Conservation (phyloP, 495 filamentous ascomycete genomes). For the Neurospora africana region DNA sequence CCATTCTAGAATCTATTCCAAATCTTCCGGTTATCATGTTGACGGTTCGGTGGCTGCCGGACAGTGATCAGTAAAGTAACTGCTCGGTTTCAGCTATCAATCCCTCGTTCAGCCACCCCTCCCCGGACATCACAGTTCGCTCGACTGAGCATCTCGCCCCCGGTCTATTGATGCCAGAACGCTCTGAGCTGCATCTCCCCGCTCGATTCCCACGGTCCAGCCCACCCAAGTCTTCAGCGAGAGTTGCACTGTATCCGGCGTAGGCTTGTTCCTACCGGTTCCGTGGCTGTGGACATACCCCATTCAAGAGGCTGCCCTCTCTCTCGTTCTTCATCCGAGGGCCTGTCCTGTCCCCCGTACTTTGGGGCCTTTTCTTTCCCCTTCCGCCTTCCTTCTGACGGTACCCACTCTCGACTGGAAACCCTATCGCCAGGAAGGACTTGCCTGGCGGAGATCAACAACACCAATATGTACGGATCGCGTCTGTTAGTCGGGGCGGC, state of each 20-base stretch:
- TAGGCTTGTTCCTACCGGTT: neutral
- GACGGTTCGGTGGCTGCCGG: neutral
- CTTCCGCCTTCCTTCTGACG: neutral
- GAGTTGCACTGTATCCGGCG: neutral
- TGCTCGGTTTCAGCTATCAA: neutral
- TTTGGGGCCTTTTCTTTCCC: neutral
- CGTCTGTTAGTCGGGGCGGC: neutral
- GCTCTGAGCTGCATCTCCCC: neutral
- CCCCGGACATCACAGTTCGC: neutral
- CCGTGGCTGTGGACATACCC: neutral
- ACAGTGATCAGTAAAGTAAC: neutral
- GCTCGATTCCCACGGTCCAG: neutral
- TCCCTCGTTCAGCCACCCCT: neutral
- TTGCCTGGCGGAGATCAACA: neutral
- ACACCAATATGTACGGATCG: slow-evolving; percentile 4
- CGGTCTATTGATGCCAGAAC: neutral
- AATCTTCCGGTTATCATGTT: neutral
- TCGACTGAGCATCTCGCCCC: neutral
- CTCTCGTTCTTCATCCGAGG: neutral
- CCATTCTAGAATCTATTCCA: neutral
- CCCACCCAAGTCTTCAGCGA: neutral
- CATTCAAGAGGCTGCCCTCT: neutral
- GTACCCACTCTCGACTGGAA: neutral
- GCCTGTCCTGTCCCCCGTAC: neutral
- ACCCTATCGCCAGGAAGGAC: neutral